phyloP scores from a whole-genome alignment of 352 stramenopile genomes.

The Phytophthora sansomeana region DNA sequence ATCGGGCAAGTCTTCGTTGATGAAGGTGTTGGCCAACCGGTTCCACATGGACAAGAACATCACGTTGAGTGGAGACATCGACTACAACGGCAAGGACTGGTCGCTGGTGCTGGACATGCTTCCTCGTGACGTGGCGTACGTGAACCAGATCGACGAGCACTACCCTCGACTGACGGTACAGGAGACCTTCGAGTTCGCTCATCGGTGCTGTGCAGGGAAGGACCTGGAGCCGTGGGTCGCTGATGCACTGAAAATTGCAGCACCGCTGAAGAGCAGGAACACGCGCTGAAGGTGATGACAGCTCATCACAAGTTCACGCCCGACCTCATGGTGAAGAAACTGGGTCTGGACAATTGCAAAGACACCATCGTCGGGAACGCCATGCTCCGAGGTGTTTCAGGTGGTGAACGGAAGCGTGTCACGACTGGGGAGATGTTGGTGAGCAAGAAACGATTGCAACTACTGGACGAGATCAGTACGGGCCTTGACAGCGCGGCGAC shows the following conservation, averaged over 20 bases:
- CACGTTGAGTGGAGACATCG: slow-evolving; percentile 47
- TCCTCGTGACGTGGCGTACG: slow-evolving; percentile 56
- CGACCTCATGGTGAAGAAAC: slow-evolving; percentile 49
- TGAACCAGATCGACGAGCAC: slow-evolving; percentile 55
- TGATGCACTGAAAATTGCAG: slow-evolving; percentile 39
- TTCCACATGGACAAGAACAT: slow-evolving; percentile 62
- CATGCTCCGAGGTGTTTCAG: slow-evolving; percentile 60
- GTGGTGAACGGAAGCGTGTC: slow-evolving; percentile 52
- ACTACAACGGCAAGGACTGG: slow-evolving; percentile 55
- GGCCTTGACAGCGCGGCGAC: slow-evolving; percentile 48
- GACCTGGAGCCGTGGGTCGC: slow-evolving; percentile 51
- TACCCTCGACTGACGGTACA: slow-evolving; percentile 55
- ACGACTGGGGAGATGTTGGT: slow-evolving; percentile 86
- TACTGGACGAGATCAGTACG: slow-evolving; percentile 87
- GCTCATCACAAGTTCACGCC: slow-evolving; percentile 42
- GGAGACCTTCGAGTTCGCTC: slow-evolving; percentile 66
- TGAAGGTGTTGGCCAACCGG: slow-evolving; percentile 58
- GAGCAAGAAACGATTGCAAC: slow-evolving; percentile 68
- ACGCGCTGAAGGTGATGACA: slow-evolving; percentile 42
- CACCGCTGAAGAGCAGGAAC: slow-evolving; percentile 46
- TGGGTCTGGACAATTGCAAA: slow-evolving; percentile 62
- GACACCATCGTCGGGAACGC: slow-evolving; percentile 66
- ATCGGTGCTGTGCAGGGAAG: slow-evolving; percentile 45
- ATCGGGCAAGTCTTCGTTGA: slow-evolving; percentile 35
- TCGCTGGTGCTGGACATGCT: slow-evolving; percentile 37